Evolutionary conservation across 108 stramenopile species (phyloP).

Genomic region (Cyclotella atomus): DNA sequence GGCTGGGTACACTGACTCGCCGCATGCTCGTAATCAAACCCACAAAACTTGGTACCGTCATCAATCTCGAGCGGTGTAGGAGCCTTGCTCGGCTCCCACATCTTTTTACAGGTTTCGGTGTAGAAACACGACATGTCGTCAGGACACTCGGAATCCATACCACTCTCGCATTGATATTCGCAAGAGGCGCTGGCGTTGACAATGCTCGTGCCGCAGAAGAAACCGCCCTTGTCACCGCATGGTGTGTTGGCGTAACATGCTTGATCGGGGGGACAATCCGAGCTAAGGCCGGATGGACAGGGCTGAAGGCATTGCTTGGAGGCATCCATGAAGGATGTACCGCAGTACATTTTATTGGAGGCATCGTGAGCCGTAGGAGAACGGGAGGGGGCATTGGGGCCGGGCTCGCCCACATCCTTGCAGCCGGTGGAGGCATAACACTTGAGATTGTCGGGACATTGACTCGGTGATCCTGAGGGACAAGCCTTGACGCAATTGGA

Average conservation of each 20-base stretch:
- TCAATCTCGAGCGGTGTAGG: conserved; percentile 34
- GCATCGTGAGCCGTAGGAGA: conserved; percentile 28
- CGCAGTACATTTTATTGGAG: conserved; percentile 44
- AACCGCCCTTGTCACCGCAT: conserved; percentile 36
- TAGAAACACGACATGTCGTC: conserved; percentile 35
- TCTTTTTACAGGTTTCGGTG: conserved; percentile 38
- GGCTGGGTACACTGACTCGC: conserved; percentile 31
- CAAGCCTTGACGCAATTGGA: conserved; percentile 63
- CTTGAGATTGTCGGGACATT: conserved; percentile 70
- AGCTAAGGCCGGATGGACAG: conserved; percentile 41
- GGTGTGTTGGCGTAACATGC: conserved; percentile 58
- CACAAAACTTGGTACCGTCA: conserved; percentile 53
- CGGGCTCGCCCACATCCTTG: conserved; percentile 29
- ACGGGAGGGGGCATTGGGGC: conserved; percentile 17
- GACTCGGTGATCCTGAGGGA: conserved; percentile 66
- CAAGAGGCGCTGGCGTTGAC: conserved; percentile 52
- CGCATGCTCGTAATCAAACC: conserved; percentile 38
- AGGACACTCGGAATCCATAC: conserved; percentile 46
- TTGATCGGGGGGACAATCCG: conserved; percentile 40
- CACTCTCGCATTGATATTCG: conserved; percentile 31
- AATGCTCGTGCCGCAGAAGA: conserved; percentile 51
- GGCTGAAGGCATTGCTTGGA: conserved; percentile 18
- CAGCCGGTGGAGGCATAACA: conserved; percentile 88
- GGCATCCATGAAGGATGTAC: conserved; percentile 39
- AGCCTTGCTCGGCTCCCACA: conserved; percentile 19